Evolutionary conservation across 495 filamentous ascomycete genomes (phyloP), one percentile per base, ranked within the genome.

Genomic region (Aspergillus leporis): DNA sequence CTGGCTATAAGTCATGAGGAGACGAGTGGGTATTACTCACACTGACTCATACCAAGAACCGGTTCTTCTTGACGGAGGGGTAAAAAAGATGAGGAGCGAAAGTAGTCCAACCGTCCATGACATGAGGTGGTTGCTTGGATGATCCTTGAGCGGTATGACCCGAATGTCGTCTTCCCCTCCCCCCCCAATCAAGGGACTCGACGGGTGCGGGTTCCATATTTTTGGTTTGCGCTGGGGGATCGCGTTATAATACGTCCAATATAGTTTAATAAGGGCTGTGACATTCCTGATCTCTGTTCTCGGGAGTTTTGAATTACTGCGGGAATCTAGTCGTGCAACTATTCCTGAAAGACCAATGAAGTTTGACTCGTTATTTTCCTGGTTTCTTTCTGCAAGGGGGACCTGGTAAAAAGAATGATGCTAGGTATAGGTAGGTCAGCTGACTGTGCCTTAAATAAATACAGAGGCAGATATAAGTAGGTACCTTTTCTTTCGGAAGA

Each of bases 121-220:
- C 31, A 10, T 52, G 16, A 51, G 48, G 5, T 19, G 25, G 18
- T 25, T 51, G 18, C 14, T 22, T 38, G 50, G 34, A 41, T 40
- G 34, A 23, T 47, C 43, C 43, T 23, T 23, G 51, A 53, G 51
- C 51, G 51, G 51, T 53, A 53, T 40, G 28, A 53, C 51, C 51
- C 51, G 51, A 53, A 25, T 28, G 12, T 19, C 34, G 23, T 22
- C 19, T n/a, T n/a, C n/a, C n/a, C n/a, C n/a, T n/a, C n/a, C n/a
- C 18, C 0, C 51, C 34, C 51, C 51, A 53, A 41, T 53, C 51
- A 53, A 6, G 21, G 14, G 51, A 53, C 51, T 23, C 31, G 38
- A 18, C 12, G 13, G n/a, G 38, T 41, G 38, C 14, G 38, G 38
- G 38, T 41, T 41, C 16, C n/a, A 45, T 12, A 3, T 45, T 18